A percentile compares a stretch with the other conserved stretches of the same genome.
These are phyloP conservation scores for Turnera subulata DNA, from an alignment of 345 rosid species.

Conservation along the genomic window DNA sequence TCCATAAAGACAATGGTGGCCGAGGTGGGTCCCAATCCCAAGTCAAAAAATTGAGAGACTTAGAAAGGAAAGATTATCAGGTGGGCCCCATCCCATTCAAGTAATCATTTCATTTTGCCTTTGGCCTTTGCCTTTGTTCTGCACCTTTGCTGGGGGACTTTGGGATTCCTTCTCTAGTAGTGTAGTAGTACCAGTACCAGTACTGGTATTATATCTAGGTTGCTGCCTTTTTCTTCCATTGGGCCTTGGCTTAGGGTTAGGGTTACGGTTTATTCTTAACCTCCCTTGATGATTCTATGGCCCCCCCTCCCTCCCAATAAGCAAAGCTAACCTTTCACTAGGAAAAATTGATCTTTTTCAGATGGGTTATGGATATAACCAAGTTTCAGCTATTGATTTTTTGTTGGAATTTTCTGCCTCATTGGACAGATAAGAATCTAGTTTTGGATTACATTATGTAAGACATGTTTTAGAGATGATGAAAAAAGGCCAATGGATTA, in stretches of 20 bases:
- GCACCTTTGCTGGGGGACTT: conserved; percentile 47
- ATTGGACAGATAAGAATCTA: too few species aligned
- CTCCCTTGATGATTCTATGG: not conserved
- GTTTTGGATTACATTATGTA: too few species aligned
- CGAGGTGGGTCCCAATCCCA: conserved; percentile 63
- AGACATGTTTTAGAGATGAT: too few species aligned
- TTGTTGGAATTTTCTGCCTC: too few species aligned
- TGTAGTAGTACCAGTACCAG: too few species aligned
- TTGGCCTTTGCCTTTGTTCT: conserved; percentile 43
- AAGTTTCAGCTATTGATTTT: too few species aligned
- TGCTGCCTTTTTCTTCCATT: not conserved
- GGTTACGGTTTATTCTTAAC: conserved; percentile 11
- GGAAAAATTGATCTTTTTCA: not conserved
- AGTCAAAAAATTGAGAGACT: conserved; percentile 44
- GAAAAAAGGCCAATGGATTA: too few species aligned
- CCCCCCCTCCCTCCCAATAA: not conserved
- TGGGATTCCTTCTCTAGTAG: conserved; percentile 51
- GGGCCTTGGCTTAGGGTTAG: conserved; percentile 2
- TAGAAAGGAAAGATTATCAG: not conserved
- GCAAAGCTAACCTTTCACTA: too few species aligned
- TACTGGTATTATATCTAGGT: not conserved
- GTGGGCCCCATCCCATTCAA: not conserved
- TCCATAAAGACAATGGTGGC: conserved; percentile 95
- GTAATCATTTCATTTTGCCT: not conserved
- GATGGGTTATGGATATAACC: too few species aligned